Evolutionary conservation across 163 green algal species (phyloP).

Genomic region (Scenedesmus sp.): DNA sequence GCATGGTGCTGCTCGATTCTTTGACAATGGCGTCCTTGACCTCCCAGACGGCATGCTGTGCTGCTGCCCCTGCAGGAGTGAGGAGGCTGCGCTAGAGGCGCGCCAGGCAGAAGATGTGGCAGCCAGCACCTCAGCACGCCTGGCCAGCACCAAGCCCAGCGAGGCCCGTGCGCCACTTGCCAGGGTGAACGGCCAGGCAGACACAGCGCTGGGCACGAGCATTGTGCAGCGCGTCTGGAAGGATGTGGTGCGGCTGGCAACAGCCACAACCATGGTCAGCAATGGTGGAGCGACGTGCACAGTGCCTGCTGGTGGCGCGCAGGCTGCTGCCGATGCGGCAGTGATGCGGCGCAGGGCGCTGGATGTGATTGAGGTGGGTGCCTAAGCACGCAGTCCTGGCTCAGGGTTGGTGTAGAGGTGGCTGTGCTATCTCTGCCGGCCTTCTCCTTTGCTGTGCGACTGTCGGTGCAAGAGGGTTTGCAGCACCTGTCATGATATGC

Average conservation of each 20-base stretch:
- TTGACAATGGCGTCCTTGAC: neutral
- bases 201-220: slow-evolving; percentile 66
- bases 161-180: slow-evolving; percentile 51
- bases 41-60: neutral
- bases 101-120: slow-evolving; percentile 60
- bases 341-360: slow-evolving; percentile 74
- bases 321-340: slow-evolving; percentile 56
- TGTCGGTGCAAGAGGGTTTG: too few relatives aligned
- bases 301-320: slow-evolving; percentile 33
- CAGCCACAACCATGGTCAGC: neutral
- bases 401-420: neutral
- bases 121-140: neutral
- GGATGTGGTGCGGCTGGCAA: slow-evolving; percentile 44
- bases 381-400: neutral
- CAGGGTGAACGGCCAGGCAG: slow-evolving; percentile 76
- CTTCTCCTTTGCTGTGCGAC: too few relatives aligned
- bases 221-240: slow-evolving; percentile 66
- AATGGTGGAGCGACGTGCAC: slow-evolving; percentile 14
- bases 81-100: slow-evolving; percentile 64
- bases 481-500: neutral
- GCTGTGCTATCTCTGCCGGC: neutral
- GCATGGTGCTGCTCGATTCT: neutral
- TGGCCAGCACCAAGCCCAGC: slow-evolving; percentile 18
- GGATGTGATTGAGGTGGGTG: slow-evolving; percentile 78
- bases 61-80: slow-evolving; percentile 52